Conservation (phyloP, 2,329 filamentous ascomycete species). For the Sporothrix brunneoviolacea region DNA sequence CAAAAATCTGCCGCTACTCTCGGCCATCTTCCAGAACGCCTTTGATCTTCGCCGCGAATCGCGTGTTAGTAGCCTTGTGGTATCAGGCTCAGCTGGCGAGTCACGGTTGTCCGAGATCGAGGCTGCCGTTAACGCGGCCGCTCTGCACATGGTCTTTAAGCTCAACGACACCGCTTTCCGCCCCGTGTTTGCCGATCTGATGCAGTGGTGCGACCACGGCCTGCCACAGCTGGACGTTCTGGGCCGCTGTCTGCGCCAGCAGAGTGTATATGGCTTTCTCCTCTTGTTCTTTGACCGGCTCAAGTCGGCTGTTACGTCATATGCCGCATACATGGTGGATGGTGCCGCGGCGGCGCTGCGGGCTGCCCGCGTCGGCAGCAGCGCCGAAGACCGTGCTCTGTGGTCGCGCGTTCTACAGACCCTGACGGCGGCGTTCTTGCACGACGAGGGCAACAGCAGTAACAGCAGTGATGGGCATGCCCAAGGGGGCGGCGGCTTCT, state of each 20-base stretch:
- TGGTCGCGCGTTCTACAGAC: constrained; percentile 66
- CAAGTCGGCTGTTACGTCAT: constrained; percentile 90
- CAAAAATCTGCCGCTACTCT: constrained; percentile 66
- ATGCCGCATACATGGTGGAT: constrained; percentile 78
- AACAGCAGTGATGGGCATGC: not conserved
- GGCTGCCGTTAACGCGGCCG: constrained; percentile 57
- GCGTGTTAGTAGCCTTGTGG: constrained; percentile 15
- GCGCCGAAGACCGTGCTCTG: constrained; percentile 49
- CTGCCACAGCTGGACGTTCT: constrained; percentile 55
- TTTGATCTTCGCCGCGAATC: constrained; percentile 58
- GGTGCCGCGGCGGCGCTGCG: constrained; percentile 60
- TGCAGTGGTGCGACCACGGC: constrained; percentile 67
- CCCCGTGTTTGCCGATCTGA: constrained; percentile 78
- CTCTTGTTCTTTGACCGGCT: constrained; percentile 74
- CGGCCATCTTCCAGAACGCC: constrained; percentile 52
- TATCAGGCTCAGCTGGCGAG: constrained; percentile 25
- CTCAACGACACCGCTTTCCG: constrained; percentile 91
- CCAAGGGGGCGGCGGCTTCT: constrained; percentile 57
- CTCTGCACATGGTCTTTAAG: constrained; percentile 90
- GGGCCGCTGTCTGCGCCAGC: constrained; percentile 57
- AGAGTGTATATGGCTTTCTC: constrained; percentile 77
- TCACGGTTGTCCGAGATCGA: constrained; percentile 56
- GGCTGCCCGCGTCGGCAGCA: constrained; percentile 35
- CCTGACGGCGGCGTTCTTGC: constrained; percentile 68
- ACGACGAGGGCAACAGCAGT: constrained; percentile 71